Evolutionary conservation across 2,329 filamentous ascomycete species (phyloP), one percentile per base, ranked within the genome.

Genomic region (Phoma herbarum): DNA sequence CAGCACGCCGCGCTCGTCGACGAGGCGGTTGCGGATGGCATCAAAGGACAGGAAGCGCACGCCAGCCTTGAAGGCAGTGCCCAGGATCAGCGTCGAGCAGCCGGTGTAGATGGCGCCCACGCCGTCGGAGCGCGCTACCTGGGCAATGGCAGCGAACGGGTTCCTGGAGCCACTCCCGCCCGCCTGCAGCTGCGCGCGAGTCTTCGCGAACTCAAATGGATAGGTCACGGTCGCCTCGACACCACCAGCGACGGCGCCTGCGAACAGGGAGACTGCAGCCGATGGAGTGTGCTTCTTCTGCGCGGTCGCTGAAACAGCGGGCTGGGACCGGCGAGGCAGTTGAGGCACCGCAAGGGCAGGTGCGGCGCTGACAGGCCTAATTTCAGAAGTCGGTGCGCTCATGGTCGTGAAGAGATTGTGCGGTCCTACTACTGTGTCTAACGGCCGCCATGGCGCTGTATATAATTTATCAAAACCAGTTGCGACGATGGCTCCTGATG

Each of bases 171-270:
- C 1, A 41, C 4, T 12, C 23, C 10, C 16, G 43, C 42, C 22
- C 23, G 56, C 58, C 52, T 64, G 64, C 25, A 76, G 58, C 44
- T 75, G 74, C 5, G 66, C 67, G 33, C 72, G 65, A 8, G 73
- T 76, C 61, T 76, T 76, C 47, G 71, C 71, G 49, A 70, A 75
- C 57, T 75, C 71, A 39, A 74, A 73, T 2, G 73, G 72, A 53
- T 75, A 76, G 5, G 84, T 86, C 18, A 79, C 73, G 3, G 80
- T 77, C 5, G 83, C 83, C 66, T 86, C 84, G 8, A 84, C 75
- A 18, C 77, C 83, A 12, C 84, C 84, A 10, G 83, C 84, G 8
- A 84, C 64, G 20, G 80, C 83, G 18, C 84, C 84, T 2, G 84
- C 75, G 11, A 83, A 63, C 0, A 86, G 72, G 0, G 83, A 85